phyloP scores from a whole-genome alignment of 2,329 filamentous ascomycete species.

The Stylonectria norvegica region DNA sequence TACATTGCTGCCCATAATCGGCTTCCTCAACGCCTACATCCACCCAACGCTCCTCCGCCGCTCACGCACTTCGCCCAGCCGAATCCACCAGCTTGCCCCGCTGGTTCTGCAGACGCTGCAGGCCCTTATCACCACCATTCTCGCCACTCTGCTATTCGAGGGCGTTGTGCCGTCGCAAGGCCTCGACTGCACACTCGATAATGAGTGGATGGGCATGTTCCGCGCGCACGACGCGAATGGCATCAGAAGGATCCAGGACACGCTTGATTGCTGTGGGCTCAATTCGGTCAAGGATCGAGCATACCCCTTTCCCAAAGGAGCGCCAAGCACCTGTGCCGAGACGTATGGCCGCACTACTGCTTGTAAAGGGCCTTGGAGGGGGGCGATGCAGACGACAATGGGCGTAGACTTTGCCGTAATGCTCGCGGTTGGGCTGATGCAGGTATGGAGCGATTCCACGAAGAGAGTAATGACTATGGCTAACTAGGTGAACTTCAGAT shows the following conservation, averaged over 20 bases:
- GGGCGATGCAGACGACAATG: conserved; percentile 49
- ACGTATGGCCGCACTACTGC: conserved; percentile 43
- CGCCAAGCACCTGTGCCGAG: conserved; percentile 40
- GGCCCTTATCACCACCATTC: conserved; percentile 39
- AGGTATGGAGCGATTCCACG: conserved; percentile 39
- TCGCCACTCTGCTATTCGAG: conserved; percentile 43
- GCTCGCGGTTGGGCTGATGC: conserved; percentile 50
- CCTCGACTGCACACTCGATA: conserved; percentile 52
- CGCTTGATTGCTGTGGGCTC: conserved; percentile 65
- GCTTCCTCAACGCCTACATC: conserved; percentile 35
- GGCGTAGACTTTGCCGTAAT: conserved; percentile 55
- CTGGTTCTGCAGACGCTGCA: conserved; percentile 41
- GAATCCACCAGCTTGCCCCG: conserved; percentile 26
- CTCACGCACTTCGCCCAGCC: conserved; percentile 18
- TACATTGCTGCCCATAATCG: conserved; percentile 40
- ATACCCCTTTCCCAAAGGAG: conserved; percentile 53
- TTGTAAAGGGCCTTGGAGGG: conserved; percentile 57
- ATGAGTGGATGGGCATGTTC: conserved; percentile 55
- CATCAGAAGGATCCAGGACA: conserved; percentile 62
- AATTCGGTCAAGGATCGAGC: conserved; percentile 54
- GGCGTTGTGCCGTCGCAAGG: conserved; percentile 31
- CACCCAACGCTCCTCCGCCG: conserved; percentile 32
- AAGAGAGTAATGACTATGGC: not conserved
- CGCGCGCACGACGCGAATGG: conserved; percentile 44
- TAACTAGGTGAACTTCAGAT: conserved; percentile 23